Percentiles rank a stretch among this genome's conserved stretches.
Evolutionary conservation across 495 filamentous ascomycete species (phyloP).

Genomic region (Podospora tetraspora): DNA sequence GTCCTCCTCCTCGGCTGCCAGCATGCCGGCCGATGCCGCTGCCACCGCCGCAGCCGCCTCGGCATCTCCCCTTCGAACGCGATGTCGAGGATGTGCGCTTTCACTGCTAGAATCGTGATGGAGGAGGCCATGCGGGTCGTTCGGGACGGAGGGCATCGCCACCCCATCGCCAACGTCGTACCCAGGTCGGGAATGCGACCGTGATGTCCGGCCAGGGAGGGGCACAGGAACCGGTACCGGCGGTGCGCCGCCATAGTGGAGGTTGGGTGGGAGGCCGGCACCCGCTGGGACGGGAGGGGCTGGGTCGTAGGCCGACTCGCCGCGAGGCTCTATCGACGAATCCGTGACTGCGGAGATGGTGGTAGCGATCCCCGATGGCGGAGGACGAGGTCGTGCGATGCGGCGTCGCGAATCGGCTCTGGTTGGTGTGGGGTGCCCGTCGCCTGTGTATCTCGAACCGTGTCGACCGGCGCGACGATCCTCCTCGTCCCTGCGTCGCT

Average conservation of each 20-base stretch:
- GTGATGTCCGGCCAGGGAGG: slow-evolving; percentile 21
- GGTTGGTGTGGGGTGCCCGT: slow-evolving; percentile 55
- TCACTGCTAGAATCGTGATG: slow-evolving; percentile 59
- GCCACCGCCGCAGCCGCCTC: slow-evolving; percentile 48
- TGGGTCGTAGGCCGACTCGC: slow-evolving; percentile 28
- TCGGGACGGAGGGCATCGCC: slow-evolving; percentile 46
- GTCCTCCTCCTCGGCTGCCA: slow-evolving; percentile 38
- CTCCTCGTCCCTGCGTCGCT: slow-evolving; percentile 37
- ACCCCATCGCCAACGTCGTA: slow-evolving; percentile 33
- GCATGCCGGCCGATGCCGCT: slow-evolving; percentile 38
- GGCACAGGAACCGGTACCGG: slow-evolving; percentile 33
- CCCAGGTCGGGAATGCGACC: slow-evolving; percentile 31
- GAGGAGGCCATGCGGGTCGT: slow-evolving; percentile 53
- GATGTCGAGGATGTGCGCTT: slow-evolving; percentile 41
- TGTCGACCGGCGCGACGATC: slow-evolving; percentile 38
- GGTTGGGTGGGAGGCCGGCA: slow-evolving; percentile 2
- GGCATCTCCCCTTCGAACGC: slow-evolving; percentile 41
- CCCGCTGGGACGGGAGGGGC: slow-evolving; percentile 35
- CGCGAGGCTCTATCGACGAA: slow-evolving; percentile 35
- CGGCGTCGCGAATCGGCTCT: slow-evolving; percentile 44
- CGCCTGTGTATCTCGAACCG: slow-evolving; percentile 49
- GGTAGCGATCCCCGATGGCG: slow-evolving; percentile 31
- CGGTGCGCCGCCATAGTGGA: slow-evolving; percentile 23
- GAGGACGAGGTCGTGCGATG: slow-evolving; percentile 29
- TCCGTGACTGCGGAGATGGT: slow-evolving; percentile 33